Evolutionary conservation across 805 yeast genomes (phyloP).

Genomic region (Ogataea thermomethanolica): DNA sequence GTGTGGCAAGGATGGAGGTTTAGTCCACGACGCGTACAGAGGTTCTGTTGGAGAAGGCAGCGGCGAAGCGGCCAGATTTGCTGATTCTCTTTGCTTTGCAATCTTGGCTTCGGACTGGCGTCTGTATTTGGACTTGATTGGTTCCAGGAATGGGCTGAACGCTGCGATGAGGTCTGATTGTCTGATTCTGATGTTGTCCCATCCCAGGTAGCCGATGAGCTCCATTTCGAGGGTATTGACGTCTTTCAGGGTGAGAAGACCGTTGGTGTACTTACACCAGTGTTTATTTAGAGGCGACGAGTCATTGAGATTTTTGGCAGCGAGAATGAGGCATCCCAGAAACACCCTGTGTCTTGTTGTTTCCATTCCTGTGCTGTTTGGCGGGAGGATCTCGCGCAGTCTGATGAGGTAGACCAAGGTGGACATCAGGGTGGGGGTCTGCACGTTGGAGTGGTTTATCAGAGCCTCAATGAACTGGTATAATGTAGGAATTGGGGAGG

Average conservation of each 20-base stretch:
- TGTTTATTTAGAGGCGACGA: conserved; percentile 93
- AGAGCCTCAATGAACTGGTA: conserved; percentile 66
- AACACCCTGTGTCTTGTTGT: conserved; percentile 93
- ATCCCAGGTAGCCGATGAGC: conserved; percentile 72
- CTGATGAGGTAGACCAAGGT: conserved; percentile 79
- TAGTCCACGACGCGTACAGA: conserved; percentile 10
- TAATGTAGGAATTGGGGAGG: conserved; percentile 41
- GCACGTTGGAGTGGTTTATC: conserved; percentile 82
- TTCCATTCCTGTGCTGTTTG: conserved; percentile 86
- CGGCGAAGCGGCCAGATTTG: conserved; percentile 6
- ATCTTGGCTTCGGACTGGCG: conserved; percentile 19
- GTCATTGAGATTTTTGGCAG: conserved; percentile 93
- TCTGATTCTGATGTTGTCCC: conserved; percentile 69
- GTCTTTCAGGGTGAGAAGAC: conserved; percentile 70
- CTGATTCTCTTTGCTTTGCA: conserved; percentile 12
- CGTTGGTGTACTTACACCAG: conserved; percentile 92
- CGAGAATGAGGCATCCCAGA: conserved; percentile 79
- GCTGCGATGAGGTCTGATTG: conserved; percentile 67
- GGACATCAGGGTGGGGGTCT: conserved; percentile 93
- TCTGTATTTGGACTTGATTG: conserved; percentile 57
- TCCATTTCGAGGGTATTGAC: conserved; percentile 92
- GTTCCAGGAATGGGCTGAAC: conserved; percentile 69
- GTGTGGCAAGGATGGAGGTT: conserved; percentile 10
- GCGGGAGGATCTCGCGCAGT: conserved; percentile 73
- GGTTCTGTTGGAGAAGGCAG: conserved; percentile 14